Percentiles rank a stretch among this genome's conserved stretches.
These are phyloP conservation scores for Fraxinus quadrangulata DNA, from an alignment of 257 asterid species.

Conservation along the genomic window DNA sequence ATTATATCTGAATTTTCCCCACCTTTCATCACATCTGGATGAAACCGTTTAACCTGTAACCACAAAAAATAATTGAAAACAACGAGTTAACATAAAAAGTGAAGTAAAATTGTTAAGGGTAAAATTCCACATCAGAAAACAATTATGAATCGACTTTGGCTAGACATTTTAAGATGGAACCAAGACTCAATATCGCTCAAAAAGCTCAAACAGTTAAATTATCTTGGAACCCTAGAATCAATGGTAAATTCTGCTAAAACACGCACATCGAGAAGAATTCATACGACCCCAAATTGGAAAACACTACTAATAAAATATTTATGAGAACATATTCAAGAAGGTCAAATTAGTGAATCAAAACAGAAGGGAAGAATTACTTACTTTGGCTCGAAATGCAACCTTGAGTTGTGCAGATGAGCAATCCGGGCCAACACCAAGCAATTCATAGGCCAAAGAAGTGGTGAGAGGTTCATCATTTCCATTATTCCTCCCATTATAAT, in stretches of 20 bases:
- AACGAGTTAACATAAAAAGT: background rate
- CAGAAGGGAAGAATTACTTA: conserved; percentile 18
- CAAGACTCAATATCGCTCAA: too few species aligned
- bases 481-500: conserved; percentile 26
- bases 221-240: too few species aligned
- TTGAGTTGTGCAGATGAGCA: conserved; percentile 69
- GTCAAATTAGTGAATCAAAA: background rate
- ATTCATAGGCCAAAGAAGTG: conserved; percentile 53
- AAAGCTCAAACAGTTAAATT: too few species aligned
- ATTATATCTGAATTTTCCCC: conserved; percentile 57
- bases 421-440: conserved; percentile 67
- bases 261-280: conserved; percentile 2
- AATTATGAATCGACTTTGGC: too few species aligned
- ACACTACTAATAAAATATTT: background rate
- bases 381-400: conserved; percentile 86
- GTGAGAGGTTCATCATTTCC: conserved; percentile 41
- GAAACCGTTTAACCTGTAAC: conserved; percentile 74
- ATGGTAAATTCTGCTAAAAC: conserved; percentile 1
- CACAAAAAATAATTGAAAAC: background rate
- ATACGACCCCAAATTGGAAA: conserved; percentile 6
- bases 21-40: conserved; percentile 70
- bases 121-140: background rate
- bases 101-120: background rate
- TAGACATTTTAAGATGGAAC: too few species aligned
- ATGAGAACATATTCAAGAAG: background rate